Percentiles rank a stretch among this genome's conserved stretches.
Evolutionary conservation across 345 rosid species (phyloP).

Genomic region (Salix caprea): DNA sequence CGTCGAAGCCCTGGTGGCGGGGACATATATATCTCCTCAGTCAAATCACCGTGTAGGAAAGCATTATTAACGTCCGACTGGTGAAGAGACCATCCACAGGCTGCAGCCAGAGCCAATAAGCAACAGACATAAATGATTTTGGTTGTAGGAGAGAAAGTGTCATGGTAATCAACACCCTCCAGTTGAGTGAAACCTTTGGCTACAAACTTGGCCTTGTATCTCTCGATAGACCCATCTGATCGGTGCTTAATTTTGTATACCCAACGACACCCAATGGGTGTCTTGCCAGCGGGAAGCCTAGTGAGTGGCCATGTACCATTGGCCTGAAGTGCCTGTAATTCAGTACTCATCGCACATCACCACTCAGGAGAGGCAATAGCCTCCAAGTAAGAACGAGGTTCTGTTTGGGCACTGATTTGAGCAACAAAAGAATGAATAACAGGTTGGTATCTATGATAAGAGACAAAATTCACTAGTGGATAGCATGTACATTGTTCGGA

Average conservation of each 20-base stretch:
- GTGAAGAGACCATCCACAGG: not conserved
- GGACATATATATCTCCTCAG: not conserved
- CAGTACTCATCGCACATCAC: not conserved
- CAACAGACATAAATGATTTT: not conserved
- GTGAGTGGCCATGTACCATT: not conserved
- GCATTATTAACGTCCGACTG: too few relatives aligned
- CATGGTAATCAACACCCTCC: not conserved
- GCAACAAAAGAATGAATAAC: not conserved
- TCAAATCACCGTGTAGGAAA: too few relatives aligned
- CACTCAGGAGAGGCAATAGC: not conserved
- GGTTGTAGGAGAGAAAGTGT: not conserved
- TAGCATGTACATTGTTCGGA: not conserved
- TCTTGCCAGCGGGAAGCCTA: not conserved
- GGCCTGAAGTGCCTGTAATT: not conserved
- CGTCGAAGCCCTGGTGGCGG: not conserved
- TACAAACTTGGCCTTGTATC: not conserved
- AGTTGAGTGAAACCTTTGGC: not conserved
- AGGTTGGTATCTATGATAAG: not conserved
- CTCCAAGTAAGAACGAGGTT: not conserved
- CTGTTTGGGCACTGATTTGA: not conserved
- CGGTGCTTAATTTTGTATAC: not conserved
- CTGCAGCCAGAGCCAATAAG: too few relatives aligned
- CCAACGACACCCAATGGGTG: not conserved
- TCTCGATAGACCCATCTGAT: not conserved
- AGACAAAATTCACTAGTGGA: not conserved